A percentile compares a stretch with the other conserved stretches of the same genome.
These are phyloP conservation scores for Yamadazyma friedrichii DNA, from an alignment of 1,139 yeast species.

Conservation along the genomic window DNA sequence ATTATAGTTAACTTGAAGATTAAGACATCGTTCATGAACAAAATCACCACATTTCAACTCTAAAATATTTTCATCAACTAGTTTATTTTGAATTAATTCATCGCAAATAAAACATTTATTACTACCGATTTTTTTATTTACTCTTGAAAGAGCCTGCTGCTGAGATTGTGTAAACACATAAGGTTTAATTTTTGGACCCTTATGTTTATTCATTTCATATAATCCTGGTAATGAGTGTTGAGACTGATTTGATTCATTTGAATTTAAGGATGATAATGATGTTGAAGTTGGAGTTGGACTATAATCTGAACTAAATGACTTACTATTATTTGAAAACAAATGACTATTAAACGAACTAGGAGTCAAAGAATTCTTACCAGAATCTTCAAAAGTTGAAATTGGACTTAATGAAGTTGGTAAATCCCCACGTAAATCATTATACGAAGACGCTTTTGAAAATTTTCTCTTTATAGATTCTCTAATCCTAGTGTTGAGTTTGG, in stretches of 20 bases:
- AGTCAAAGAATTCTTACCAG: neutral
- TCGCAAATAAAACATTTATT: constrained; percentile 35
- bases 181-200: constrained; percentile 30
- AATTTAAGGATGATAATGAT: constrained; percentile 8
- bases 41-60: constrained; percentile 38
- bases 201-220: neutral
- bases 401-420: constrained; percentile 17
- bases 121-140: constrained; percentile 6
- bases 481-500: constrained; percentile 4
- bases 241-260: constrained; percentile 1
- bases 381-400: constrained; percentile 9
- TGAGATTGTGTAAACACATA: constrained; percentile 20
- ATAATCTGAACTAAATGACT: neutral
- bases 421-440: constrained; percentile 1
- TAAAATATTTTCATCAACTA: constrained; percentile 33
- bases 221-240: no score
- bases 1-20: constrained; percentile 16
- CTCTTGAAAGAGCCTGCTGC: constrained; percentile 6
- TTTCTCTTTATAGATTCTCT: constrained; percentile 10
- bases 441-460: constrained; percentile 5
- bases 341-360: neutral
- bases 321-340: neutral
- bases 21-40: constrained; percentile 39
- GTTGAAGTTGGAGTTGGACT: constrained; percentile 7
- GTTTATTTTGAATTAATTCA: constrained; percentile 31